These are phyloP conservation scores for Xylariaceae sp. DNA, from an alignment of 2,329 filamentous ascomycete genomes.

Conservation along the genomic window DNA sequence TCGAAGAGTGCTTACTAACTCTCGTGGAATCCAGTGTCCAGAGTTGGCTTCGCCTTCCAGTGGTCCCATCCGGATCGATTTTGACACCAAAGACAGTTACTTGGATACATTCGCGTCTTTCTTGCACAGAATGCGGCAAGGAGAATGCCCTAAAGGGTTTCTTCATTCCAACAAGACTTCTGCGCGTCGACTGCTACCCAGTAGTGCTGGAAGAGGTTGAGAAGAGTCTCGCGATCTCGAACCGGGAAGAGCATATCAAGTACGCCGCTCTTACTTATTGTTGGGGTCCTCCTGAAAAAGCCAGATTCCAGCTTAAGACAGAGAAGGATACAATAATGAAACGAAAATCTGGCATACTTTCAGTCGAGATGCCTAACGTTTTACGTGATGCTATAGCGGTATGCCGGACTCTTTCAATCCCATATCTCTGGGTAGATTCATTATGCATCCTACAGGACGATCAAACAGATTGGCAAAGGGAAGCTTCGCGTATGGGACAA, in stretches of 20 bases:
- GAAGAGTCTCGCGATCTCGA: not conserved
- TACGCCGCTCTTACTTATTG: constrained; percentile 4
- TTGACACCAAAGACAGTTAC: not conserved
- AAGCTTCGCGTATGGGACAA: constrained; percentile 8
- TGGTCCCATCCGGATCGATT: not conserved
- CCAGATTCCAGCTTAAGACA: not conserved
- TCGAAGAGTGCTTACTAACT: too few relatives aligned
- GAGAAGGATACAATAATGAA: not conserved
- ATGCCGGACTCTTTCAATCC: constrained; percentile 2
- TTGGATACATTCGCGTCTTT: not conserved
- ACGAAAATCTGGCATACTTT: not conserved
- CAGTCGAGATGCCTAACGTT: not conserved
- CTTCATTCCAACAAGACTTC: constrained; percentile 3
- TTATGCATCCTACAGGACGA: constrained; percentile 13
- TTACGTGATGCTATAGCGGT: constrained; percentile 2
- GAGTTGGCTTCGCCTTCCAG: not conserved
- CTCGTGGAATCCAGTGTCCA: too few relatives aligned
- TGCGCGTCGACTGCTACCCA: not conserved
- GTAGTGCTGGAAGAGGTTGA: not conserved
- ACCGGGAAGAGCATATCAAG: not conserved
- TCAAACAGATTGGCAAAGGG: constrained; percentile 5
- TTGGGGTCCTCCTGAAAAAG: not conserved
- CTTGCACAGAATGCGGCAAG: not conserved
- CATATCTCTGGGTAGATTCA: constrained; percentile 11
- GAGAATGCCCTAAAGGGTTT: not conserved